Conservation (phyloP, 768 basidiomycete species). For the Xerocomus potaroensis region DNA sequence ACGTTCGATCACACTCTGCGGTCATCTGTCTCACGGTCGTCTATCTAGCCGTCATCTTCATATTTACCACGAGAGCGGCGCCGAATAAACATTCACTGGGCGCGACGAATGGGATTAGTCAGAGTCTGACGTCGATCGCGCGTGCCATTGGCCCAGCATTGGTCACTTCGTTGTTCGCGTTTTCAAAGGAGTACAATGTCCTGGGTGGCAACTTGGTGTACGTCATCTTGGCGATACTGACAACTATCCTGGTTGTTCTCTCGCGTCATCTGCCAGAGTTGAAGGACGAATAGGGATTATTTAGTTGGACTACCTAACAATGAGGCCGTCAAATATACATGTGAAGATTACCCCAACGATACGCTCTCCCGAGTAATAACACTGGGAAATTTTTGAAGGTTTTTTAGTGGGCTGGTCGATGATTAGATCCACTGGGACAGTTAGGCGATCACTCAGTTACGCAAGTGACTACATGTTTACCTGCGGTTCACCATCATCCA, state of each 20-base stretch:
- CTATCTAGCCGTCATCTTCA: conserved; percentile 40
- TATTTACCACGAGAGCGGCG: conserved; percentile 61
- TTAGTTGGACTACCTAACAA: too few species aligned
- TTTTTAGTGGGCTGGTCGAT: too few species aligned
- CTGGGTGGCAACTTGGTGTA: conserved; percentile 38
- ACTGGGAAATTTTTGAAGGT: too few species aligned
- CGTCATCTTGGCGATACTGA: conserved; percentile 13
- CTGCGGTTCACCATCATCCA: too few species aligned
- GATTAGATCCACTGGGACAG: too few species aligned
- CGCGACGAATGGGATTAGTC: conserved; percentile 54
- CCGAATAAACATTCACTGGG: conserved; percentile 66
- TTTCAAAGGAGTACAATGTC: conserved; percentile 32
- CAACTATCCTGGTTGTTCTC: conserved; percentile 18
- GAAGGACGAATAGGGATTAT: too few species aligned
- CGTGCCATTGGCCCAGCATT: conserved; percentile 33
- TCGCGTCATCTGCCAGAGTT: too few species aligned
- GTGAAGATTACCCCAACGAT: too few species aligned
- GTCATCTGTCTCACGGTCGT: conserved; percentile 1
- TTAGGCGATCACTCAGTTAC: too few species aligned
- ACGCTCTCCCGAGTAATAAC: too few species aligned
- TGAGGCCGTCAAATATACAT: too few species aligned
- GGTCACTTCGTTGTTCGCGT: conserved; percentile 35
- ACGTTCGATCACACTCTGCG: conserved; percentile 6
- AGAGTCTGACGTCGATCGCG: conserved; percentile 27
- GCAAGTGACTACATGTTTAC: too few species aligned